Conservation (phyloP, 768 basidiomycete genomes). For the Mrakia gelida region DNA sequence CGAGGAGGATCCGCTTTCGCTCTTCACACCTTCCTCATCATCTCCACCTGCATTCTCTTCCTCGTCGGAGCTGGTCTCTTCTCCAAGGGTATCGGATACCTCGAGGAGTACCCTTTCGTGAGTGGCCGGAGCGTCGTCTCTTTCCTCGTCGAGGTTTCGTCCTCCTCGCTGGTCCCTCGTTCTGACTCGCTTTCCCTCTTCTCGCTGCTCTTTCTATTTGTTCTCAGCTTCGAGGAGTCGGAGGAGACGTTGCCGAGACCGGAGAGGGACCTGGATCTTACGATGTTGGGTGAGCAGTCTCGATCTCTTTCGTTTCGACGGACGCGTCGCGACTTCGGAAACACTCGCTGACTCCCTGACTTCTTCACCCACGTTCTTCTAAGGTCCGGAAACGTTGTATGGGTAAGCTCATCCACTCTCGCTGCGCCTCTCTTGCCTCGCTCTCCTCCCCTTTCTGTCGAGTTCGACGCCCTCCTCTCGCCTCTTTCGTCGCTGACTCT, state of each 20-base stretch:
- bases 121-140: slow-evolving; percentile 50
- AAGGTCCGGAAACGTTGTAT: slow-evolving; percentile 22
- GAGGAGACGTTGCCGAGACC: slow-evolving; percentile 56
- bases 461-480: no score
- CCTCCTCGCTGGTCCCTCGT: not conserved
- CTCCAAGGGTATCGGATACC: slow-evolving; percentile 67
- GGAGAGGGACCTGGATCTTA: slow-evolving; percentile 75
- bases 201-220: not conserved
- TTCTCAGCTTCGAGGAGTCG: slow-evolving; percentile 51
- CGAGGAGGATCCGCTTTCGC: slow-evolving; percentile 62
- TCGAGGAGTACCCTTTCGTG: slow-evolving; percentile 61
- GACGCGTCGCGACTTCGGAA: not conserved
- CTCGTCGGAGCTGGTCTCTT: slow-evolving; percentile 93
- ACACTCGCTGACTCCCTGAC: slow-evolving; percentile 24
- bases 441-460: no score
- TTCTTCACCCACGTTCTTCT: not conserved
- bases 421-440: no score
- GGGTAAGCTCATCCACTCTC: slow-evolving; percentile 16
- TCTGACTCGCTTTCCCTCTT: not conserved
- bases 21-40: slow-evolving; percentile 77
- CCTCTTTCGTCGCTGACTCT: not conserved
- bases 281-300: slow-evolving; percentile 40
- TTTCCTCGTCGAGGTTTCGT: no score
- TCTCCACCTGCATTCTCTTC: slow-evolving; percentile 86
- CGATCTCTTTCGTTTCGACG: not conserved